Conservation (phyloP, 2,329 filamentous ascomycete species). For the Xylariales sp. region DNA sequence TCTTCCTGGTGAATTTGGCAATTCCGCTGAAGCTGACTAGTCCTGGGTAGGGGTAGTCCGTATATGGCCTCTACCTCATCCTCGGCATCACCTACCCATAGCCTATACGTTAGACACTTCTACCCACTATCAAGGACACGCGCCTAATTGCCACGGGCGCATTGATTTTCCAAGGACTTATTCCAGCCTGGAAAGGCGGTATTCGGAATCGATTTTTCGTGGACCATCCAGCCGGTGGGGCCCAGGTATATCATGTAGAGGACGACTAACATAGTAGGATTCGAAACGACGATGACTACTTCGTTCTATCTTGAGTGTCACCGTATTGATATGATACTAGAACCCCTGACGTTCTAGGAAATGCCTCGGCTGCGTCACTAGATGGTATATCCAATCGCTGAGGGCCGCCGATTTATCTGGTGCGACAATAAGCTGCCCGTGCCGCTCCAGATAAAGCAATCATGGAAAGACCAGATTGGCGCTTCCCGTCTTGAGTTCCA, state of each 20-base stretch:
- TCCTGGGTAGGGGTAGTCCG: not conserved
- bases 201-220: slow-evolving; percentile 68
- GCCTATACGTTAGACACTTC: slow-evolving; percentile 69
- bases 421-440: not conserved
- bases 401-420: slow-evolving; percentile 65
- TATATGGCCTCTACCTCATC: not conserved
- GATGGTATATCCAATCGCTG: slow-evolving; percentile 63
- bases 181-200: slow-evolving; percentile 68
- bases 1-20: not conserved
- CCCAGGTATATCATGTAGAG: slow-evolving; percentile 72
- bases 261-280: slow-evolving; percentile 71
- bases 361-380: slow-evolving; percentile 69
- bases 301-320: slow-evolving; percentile 62
- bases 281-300: slow-evolving; percentile 69
- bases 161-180: slow-evolving; percentile 60
- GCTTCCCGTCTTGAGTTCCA: slow-evolving; percentile 55
- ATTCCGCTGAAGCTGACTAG: slow-evolving; percentile 51
- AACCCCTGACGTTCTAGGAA: slow-evolving; percentile 66
- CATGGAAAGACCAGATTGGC: slow-evolving; percentile 61
- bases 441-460: slow-evolving; percentile 55
- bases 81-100: not conserved
- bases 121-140: not conserved
- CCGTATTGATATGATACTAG: slow-evolving; percentile 67
- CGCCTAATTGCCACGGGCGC: slow-evolving; percentile 67
- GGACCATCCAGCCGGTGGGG: slow-evolving; percentile 68